phyloP scores from a whole-genome alignment of 2,329 filamentous ascomycete genomes.

The Clarireedia sp. region DNA sequence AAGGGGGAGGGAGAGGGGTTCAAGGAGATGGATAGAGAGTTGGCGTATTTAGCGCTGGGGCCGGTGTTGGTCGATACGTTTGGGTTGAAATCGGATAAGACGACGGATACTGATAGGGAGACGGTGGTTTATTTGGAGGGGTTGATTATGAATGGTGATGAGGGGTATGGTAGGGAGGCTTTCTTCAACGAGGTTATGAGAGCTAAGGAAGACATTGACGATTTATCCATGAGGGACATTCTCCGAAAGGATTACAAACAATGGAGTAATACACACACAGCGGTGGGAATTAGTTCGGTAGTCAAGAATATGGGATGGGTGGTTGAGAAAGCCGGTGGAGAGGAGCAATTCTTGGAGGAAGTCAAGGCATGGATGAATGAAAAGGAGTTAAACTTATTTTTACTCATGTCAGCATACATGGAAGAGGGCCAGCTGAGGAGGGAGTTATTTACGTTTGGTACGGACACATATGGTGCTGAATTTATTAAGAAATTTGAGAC shows the following conservation, averaged over 20 bases:
- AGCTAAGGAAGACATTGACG: conserved; percentile 61
- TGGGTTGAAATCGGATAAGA: conserved; percentile 57
- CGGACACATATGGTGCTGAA: conserved; percentile 40
- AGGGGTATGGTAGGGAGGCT: conserved; percentile 40
- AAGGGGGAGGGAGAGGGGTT: conserved; percentile 28
- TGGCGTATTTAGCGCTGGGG: conserved; percentile 60
- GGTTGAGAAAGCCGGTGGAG: conserved; percentile 42
- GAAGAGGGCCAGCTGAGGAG: conserved; percentile 49
- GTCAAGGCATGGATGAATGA: conserved; percentile 48
- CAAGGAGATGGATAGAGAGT: conserved; percentile 40
- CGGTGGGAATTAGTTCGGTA: conserved; percentile 60
- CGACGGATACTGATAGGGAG: conserved; percentile 50
- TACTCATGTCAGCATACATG: conserved; percentile 62
- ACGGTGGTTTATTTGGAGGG: conserved; percentile 53
- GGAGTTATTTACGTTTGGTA: conserved; percentile 60
- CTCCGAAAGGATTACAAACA: conserved; percentile 80
- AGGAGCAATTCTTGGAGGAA: conserved; percentile 38
- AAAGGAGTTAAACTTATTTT: conserved; percentile 51
- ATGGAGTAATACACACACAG: conserved; percentile 51
- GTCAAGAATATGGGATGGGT: conserved; percentile 57
- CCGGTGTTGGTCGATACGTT: conserved; percentile 68
- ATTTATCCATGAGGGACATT: conserved; percentile 55
- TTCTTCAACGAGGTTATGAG: conserved; percentile 53
- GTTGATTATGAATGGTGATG: conserved; percentile 24
- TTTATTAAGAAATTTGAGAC: conserved; percentile 49